Evolutionary conservation across 2,329 filamentous ascomycete species (phyloP), one percentile per base, ranked within the genome.

Genomic region (Balansia obtecta): DNA sequence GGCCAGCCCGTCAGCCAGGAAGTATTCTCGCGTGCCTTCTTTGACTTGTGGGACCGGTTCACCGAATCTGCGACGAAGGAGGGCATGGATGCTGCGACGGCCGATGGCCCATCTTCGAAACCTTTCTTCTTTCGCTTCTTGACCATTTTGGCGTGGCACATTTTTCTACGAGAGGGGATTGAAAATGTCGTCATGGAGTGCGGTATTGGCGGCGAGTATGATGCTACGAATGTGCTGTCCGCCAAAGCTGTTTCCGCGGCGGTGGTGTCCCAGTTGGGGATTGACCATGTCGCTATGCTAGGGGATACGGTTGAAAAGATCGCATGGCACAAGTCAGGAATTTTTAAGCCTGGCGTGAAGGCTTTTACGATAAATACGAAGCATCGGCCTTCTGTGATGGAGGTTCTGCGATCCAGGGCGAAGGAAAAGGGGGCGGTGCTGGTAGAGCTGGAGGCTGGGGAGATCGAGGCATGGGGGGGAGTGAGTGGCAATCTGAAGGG

Each of bases 101-200:
- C 72, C 0, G 73, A 73, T 13, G 78, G 79, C 0, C 73, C 82
- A 0, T 68, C 66, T 1, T 79, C 79, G 1, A 95, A 94, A 64
- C 93, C 93, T 0, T 86, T 89, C 48, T 97, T 94, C 67, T 97
- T 97, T 65, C 84, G 91, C 30, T 96, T 87, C 62, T 66, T 98
- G 61, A 96, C 91, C 0, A 74, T 98, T 38, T 77, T 96, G 70
- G 90, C 90, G 1, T 80, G 95, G 59, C 89, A 95, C 60, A 77
- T 83, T 1, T 98, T 95, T 58, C 61, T 94, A 27, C 66, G 74
- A 45, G 85, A 93, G 63, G 83, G 84, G 1, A 82, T 96, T 0
- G 75, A 83, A 55, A 81, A 81, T 16, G 90, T 88, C 0, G 81
- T 97, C 10, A 76, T 97, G 34, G 93, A 98, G 68, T 95, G 88